Conservation (phyloP, 1,139 yeast species). For the Saccharomyces hybrid region DNA sequence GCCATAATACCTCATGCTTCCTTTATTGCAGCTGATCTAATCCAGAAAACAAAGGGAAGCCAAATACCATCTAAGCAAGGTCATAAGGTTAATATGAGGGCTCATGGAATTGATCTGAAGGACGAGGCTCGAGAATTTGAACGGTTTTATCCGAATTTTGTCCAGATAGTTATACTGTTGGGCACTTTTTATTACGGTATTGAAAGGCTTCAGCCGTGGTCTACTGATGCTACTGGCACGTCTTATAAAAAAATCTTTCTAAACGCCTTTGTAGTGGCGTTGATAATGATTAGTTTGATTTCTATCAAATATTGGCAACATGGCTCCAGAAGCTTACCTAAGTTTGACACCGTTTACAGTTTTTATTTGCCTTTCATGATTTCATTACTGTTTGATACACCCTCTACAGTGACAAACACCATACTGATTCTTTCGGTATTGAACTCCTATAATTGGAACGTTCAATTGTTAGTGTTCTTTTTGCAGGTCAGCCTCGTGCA, state of each 20-base stretch:
- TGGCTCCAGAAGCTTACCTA: not conserved
- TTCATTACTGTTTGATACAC: slow-evolving; percentile 17
- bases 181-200: not conserved
- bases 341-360: slow-evolving; percentile 22
- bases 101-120: not conserved
- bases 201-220: not conserved
- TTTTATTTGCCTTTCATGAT: slow-evolving; percentile 24
- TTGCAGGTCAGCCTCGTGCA: not conserved
- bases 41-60: not conserved
- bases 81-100: not conserved
- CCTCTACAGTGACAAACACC: slow-evolving; percentile 15
- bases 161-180: not conserved
- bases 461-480: not conserved
- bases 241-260: not conserved
- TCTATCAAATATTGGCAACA: slow-evolving; percentile 6
- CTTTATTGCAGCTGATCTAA: not conserved
- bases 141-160: not conserved
- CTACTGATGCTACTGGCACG: not conserved
- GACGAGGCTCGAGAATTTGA: not conserved
- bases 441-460: slow-evolving; percentile 3
- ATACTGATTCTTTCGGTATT: slow-evolving; percentile 21
- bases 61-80: not conserved
- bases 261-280: slow-evolving; percentile 9
- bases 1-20: not conserved
- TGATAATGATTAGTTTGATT: not conserved